phyloP scores from a whole-genome alignment of 2,329 filamentous ascomycete species.

The Alternaria novae-zelandiae region DNA sequence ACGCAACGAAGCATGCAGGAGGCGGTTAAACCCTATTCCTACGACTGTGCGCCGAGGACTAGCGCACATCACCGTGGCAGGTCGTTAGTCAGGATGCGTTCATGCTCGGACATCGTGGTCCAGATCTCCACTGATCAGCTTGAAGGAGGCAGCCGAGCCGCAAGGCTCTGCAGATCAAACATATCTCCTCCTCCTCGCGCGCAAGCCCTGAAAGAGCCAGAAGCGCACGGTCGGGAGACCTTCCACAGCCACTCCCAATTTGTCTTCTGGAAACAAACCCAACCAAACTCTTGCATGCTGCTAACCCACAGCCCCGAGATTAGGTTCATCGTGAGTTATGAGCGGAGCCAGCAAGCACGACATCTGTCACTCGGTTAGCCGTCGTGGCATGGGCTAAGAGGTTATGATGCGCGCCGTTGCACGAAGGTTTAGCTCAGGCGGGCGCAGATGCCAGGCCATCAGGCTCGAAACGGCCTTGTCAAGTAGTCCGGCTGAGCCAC shows the following conservation, averaged over 20 bases:
- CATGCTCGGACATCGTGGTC: neutral
- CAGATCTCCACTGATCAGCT: neutral
- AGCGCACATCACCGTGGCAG: neutral
- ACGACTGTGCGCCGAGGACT: neutral
- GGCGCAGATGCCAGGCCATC: neutral
- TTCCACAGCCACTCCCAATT: neutral
- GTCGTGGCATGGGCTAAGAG: neutral
- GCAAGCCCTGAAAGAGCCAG: neutral
- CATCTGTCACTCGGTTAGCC: conserved; percentile 6
- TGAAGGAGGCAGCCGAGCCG: neutral
- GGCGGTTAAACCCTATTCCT: neutral
- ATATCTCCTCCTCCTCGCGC: neutral
- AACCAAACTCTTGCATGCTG: neutral
- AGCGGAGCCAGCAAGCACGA: neutral
- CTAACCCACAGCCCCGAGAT: neutral
- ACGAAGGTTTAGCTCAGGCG: neutral
- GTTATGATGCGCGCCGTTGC: conserved; percentile 6
- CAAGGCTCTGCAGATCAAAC: neutral
- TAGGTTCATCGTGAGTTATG: neutral
- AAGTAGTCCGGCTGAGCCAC: neutral
- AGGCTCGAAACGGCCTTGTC: conserved; percentile 5
- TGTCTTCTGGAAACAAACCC: neutral
- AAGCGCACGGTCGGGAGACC: neutral
- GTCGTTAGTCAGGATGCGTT: conserved; percentile 5
- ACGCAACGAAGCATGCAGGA: conserved; percentile 1